Evolutionary conservation across 2,329 filamentous ascomycete genomes (phyloP), one percentile per base, ranked within the genome.

Genomic region (Pestalotiopsis sp.): DNA sequence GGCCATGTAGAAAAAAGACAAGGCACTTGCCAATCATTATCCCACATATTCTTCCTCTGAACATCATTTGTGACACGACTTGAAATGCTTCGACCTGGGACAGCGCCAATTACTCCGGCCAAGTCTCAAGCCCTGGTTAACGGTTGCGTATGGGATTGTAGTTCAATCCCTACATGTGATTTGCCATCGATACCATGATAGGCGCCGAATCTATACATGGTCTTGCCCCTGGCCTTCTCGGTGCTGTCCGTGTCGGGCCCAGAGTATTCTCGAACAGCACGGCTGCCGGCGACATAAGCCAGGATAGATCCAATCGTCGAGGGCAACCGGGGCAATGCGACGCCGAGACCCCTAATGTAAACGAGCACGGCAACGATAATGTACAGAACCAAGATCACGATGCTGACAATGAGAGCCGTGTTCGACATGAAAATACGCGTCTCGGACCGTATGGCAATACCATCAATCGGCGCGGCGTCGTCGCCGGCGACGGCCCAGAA

Each of bases 391-490:
- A 64, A 14, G 1, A 64, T 64, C 1, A 4, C 36, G 4, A 45
- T 5, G 39, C 61, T 64, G 3, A 64, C 61, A 3, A 14, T 13
- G 38, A 64, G n/a, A 1, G 61, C 61, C 12, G n/a, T 9, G 0
- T 31, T 23, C 1, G 61, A 64, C 61, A 64, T 64, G 61, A 64
- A 64, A 2, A 64, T 64, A 3, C 61, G 38, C 2, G 41, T 64
- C 39, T 64, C 61, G n/a, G 38, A 41, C n/a, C 61, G 7, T 7
- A 64, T 38, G 20, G 45, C n/a, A 9, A 45, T 1, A 4, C 61
- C 61, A 5, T 31, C 12, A 1, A 64, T 20, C 4, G 17, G 39
- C 4, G 39, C 20, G 2, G 0, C 41, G 20, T 31, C 36, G 39
- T 6, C 17, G 13, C 2, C 20, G n/a, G 61, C 45, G 36, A 20